Evolutionary conservation across 1,284 basidiomycete species (phyloP).

Genomic region (Peniophora sp.): DNA sequence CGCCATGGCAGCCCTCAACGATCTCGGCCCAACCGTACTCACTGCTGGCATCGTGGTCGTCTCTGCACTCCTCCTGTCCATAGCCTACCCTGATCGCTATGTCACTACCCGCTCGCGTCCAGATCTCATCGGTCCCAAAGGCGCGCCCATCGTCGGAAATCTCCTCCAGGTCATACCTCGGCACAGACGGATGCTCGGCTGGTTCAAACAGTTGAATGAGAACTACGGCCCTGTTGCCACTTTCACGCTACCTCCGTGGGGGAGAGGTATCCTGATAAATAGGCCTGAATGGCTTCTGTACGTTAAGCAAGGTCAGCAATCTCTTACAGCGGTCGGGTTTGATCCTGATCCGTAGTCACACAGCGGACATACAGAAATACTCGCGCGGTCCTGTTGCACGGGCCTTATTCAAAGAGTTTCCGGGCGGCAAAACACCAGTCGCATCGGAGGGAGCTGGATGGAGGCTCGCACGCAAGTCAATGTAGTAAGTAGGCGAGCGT

Average conservation of each 20-base stretch:
- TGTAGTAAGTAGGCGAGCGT: constrained; percentile 7
- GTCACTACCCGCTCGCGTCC: constrained; percentile 8
- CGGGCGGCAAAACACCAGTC: constrained; percentile 11
- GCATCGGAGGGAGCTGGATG: constrained; percentile 14
- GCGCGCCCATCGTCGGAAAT: constrained; percentile 17
- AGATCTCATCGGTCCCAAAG: constrained; percentile 17
- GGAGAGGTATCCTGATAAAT: constrained; percentile 16
- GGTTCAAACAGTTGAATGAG: constrained; percentile 7
- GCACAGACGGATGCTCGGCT: constrained; percentile 10
- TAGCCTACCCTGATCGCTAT: constrained; percentile 12
- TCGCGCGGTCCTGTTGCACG: constrained; percentile 9
- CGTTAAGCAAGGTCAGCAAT: constrained; percentile 12
- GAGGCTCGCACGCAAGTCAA: constrained; percentile 10
- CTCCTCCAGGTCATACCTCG: constrained; percentile 11
- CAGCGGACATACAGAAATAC: constrained; percentile 12
- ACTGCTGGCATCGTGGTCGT: too few relatives aligned
- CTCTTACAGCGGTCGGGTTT: background rate
- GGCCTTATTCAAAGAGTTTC: constrained; percentile 15
- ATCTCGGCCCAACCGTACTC: too few relatives aligned
- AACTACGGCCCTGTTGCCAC: constrained; percentile 16
- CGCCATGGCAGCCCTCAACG: too few relatives aligned
- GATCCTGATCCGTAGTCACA: background rate
- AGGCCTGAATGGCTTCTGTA: constrained; percentile 19
- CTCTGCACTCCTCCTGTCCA: background rate
- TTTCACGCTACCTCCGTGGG: constrained; percentile 16